phyloP scores from a whole-genome alignment of 2,329 filamentous ascomycete genomes.

The Scleromitrula shiraiana region DNA sequence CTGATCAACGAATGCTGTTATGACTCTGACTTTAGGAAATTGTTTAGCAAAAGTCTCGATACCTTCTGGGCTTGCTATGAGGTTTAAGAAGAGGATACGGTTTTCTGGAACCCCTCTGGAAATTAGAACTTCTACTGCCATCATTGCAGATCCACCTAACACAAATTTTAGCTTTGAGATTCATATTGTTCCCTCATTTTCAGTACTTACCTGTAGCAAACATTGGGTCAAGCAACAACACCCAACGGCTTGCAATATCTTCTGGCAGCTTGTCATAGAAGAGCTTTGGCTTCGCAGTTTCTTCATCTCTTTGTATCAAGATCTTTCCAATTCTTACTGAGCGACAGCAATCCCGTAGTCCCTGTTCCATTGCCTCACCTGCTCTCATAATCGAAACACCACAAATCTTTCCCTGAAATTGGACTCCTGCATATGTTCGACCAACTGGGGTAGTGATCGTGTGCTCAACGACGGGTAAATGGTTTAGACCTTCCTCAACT shows the following conservation, averaged over 20 bases:
- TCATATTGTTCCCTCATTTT: background rate
- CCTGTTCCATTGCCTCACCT: constrained; percentile 97
- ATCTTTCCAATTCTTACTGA: constrained; percentile 99
- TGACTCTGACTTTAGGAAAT: constrained; percentile 82
- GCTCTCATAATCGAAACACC: constrained; percentile 98
- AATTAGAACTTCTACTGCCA: constrained; percentile 92
- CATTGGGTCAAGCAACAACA: constrained; percentile 94
- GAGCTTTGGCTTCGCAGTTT: constrained; percentile 82
- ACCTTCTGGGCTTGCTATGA: constrained; percentile 94
- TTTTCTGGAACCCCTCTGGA: constrained; percentile 88
- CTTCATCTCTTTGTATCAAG: constrained; percentile 92
- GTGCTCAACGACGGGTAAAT: constrained; percentile 84
- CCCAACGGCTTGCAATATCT: constrained; percentile 89
- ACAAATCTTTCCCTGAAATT: constrained; percentile 97
- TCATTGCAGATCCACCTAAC: constrained; percentile 83
- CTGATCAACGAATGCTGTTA: constrained; percentile 93
- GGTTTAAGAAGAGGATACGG: constrained; percentile 88
- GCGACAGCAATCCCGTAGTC: constrained; percentile 88
- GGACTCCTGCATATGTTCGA: constrained; percentile 78
- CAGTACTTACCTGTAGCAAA: constrained; percentile 74
- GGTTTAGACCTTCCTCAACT: constrained; percentile 95
- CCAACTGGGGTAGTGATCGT: constrained; percentile 88
- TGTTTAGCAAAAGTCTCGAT: constrained; percentile 81
- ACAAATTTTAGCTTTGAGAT: constrained; percentile 5
- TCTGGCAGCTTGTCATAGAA: constrained; percentile 97